Evolutionary conservation across 1,284 basidiomycete species (phyloP).

Genomic region (Puccinia coronata): DNA sequence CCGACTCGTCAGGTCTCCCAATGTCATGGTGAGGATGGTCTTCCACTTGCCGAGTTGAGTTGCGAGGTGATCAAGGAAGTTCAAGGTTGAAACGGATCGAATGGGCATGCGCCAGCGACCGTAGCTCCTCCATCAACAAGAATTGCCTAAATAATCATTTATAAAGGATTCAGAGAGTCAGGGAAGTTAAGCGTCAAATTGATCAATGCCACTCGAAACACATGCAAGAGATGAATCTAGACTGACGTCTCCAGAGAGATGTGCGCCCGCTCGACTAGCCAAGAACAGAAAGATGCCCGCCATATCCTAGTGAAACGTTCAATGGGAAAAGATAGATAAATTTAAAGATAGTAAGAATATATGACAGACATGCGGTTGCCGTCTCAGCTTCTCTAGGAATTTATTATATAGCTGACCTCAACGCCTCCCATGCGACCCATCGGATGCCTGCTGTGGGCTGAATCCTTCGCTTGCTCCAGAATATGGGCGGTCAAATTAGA

Average conservation of each 20-base stretch:
- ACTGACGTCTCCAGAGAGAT: slow-evolving; percentile 44
- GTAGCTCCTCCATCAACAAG: slow-evolving; percentile 39
- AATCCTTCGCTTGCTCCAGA: neutral
- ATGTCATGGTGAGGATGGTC: no score
- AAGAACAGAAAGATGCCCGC: slow-evolving; percentile 45
- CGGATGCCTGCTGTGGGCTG: slow-evolving; percentile 15
- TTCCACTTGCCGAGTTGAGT: no score
- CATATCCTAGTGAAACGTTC: slow-evolving; percentile 19
- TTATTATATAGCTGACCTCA: slow-evolving; percentile 6
- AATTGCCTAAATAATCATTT: neutral
- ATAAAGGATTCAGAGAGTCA: neutral
- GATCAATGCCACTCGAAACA: neutral
- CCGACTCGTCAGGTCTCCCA: no score
- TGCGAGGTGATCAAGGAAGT: neutral
- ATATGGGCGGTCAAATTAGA: slow-evolving; percentile 30
- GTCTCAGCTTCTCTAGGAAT: neutral
- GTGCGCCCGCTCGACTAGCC: slow-evolving; percentile 40
- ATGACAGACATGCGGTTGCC: neutral
- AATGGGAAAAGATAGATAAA: neutral
- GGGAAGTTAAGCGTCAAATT: no score
- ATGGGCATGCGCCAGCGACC: neutral
- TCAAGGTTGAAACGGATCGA: neutral
- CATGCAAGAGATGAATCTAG: neutral
- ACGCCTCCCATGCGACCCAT: slow-evolving; percentile 40
- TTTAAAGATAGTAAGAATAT: neutral